These are phyloP conservation scores for Euphorbia pulcherrima DNA, from an alignment of 345 rosid species.

Conservation along the genomic window DNA sequence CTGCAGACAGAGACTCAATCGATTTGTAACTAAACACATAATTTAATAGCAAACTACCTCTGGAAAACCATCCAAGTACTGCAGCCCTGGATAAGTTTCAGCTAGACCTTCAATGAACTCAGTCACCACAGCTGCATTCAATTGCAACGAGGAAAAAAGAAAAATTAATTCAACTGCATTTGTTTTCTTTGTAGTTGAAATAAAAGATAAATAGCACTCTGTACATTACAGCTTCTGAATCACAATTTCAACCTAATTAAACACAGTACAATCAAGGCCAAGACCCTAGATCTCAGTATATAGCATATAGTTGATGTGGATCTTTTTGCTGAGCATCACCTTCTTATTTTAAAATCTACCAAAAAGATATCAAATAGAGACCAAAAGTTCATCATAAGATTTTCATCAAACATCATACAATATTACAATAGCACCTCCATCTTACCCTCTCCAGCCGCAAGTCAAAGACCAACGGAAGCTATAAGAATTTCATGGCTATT, in stretches of 20 bases:
- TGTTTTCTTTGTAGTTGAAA: not conserved
- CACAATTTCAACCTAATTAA: not conserved
- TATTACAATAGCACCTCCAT: not conserved
- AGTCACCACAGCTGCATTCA: slow-evolving; percentile 77
- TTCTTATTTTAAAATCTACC: not conserved
- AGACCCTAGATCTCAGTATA: too few species aligned
- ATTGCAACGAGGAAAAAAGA: not conserved
- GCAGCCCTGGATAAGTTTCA: slow-evolving; percentile 83
- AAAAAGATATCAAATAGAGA: not conserved
- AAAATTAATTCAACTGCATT: not conserved
- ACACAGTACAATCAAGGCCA: too few species aligned
- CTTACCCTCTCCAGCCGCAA: not conserved
- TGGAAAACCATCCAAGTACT: slow-evolving; percentile 89
- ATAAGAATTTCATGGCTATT: not conserved
- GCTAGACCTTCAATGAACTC: slow-evolving; percentile 94
- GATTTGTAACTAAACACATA: not conserved
- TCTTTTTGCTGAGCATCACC: not conserved
- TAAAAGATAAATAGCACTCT: not conserved
- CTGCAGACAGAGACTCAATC: not conserved
- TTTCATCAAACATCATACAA: not conserved
- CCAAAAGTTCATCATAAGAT: not conserved
- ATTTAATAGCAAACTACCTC: slow-evolving; percentile 44
- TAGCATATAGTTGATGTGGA: too few species aligned
- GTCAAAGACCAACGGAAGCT: too few species aligned
- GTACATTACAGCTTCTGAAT: not conserved